phyloP scores from a whole-genome alignment of 164 flowering plant species.

The Brasenia schreberi region DNA sequence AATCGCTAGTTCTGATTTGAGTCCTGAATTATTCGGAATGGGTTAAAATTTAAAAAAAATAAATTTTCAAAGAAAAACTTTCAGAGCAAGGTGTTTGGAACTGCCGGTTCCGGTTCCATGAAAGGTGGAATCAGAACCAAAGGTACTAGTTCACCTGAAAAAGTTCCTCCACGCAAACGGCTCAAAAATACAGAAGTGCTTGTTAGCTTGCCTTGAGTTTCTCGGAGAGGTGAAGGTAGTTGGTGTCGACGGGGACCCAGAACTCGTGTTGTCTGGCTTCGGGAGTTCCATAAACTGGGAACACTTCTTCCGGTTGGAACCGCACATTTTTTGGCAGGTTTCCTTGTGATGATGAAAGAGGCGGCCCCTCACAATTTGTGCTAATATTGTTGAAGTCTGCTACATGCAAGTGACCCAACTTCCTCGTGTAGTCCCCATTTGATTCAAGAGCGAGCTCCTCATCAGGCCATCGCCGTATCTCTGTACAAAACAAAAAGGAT shows the following conservation, averaged over 20 bases:
- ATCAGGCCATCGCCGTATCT: slow-evolving; percentile 50
- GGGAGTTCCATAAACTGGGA: slow-evolving; percentile 42
- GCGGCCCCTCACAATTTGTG: not conserved
- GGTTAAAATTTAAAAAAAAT: too few relatives aligned
- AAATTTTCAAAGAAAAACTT: too few relatives aligned
- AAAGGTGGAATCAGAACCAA: too few relatives aligned
- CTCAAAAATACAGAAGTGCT: not conserved
- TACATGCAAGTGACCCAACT: slow-evolving; percentile 36
- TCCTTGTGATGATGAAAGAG: not conserved
- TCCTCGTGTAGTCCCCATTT: slow-evolving; percentile 52
- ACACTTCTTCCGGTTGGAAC: slow-evolving; percentile 73
- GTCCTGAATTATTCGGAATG: too few relatives aligned
- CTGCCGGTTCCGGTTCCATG: too few relatives aligned
- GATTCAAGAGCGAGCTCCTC: slow-evolving; percentile 41
- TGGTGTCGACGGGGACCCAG: slow-evolving; percentile 46
- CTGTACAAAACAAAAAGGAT: slow-evolving; percentile 12
- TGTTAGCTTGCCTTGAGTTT: slow-evolving; percentile 11
- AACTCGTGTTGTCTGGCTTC: slow-evolving; percentile 56
- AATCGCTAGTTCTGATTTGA: too few relatives aligned
- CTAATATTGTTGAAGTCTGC: slow-evolving; percentile 18
- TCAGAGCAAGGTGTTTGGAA: too few relatives aligned
- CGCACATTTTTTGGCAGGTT: slow-evolving; percentile 58
- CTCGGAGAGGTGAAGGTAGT: slow-evolving; percentile 8
- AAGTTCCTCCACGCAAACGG: too few relatives aligned
- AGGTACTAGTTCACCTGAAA: too few relatives aligned